phyloP scores from a whole-genome alignment of 2,329 filamentous ascomycete genomes.

The Mollisia scopiformis region DNA sequence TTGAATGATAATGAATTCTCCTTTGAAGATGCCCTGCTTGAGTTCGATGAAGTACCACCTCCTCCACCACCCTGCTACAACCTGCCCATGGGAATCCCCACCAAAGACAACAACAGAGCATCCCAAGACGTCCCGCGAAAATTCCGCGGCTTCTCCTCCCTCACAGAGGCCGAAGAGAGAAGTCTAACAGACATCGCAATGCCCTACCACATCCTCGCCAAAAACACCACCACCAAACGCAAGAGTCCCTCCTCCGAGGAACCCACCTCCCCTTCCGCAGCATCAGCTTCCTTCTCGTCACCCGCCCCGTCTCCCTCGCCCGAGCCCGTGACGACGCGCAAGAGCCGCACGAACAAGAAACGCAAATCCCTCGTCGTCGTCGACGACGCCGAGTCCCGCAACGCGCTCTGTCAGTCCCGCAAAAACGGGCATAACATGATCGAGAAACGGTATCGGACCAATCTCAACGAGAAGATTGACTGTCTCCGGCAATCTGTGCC shows the following conservation, averaged over 20 bases:
- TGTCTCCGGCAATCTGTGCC: conserved; percentile 20
- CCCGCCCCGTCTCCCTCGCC: conserved; percentile 11
- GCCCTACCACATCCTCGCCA: conserved; percentile 15
- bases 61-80: not conserved
- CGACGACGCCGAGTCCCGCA: conserved; percentile 6
- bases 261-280: conserved; percentile 5
- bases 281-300: conserved; percentile 1
- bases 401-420: conserved; percentile 15
- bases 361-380: conserved; percentile 11
- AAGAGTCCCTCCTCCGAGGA: not conserved
- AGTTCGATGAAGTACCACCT: conserved; percentile 12
- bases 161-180: conserved; percentile 18
- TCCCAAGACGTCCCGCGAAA: conserved; percentile 5
- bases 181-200: conserved; percentile 19
- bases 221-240: not conserved
- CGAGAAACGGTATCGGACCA: conserved; percentile 26
- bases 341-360: conserved; percentile 19
- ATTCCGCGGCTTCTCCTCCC: conserved; percentile 11
- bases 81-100: not conserved
- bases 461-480: conserved; percentile 29
- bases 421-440: conserved; percentile 23
- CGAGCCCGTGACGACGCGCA: conserved; percentile 6
- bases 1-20: conserved; percentile 4
- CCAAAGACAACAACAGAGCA: not conserved
- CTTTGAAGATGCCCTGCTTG: conserved; percentile 14